Percentiles rank a stretch among this genome's conserved stretches.
Conservation (phyloP, 768 basidiomycete genomes). For the Exidia glandulosa region DNA sequence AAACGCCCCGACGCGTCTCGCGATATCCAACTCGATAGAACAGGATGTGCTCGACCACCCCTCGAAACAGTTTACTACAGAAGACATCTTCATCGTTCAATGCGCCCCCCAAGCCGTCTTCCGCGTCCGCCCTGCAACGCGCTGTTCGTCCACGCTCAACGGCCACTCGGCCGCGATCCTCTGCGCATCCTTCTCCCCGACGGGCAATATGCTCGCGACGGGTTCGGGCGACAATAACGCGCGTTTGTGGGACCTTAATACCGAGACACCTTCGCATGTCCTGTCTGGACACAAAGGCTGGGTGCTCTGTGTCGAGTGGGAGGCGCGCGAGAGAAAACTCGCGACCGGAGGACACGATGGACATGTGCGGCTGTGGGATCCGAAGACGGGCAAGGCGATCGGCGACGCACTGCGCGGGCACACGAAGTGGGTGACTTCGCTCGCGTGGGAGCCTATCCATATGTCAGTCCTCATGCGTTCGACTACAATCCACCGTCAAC, state of each 20-base stretch:
- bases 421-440: constrained; percentile 89
- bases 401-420: constrained; percentile 90
- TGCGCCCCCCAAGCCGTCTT: constrained; percentile 96
- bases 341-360: constrained; percentile 94
- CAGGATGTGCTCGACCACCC: constrained; percentile 67
- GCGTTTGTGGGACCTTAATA: constrained; percentile 88
- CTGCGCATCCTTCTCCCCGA: constrained; percentile 92
- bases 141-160: constrained; percentile 87
- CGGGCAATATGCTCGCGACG: constrained; percentile 84
- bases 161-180: constrained; percentile 90
- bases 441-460: constrained; percentile 95
- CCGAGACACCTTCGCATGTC: constrained; percentile 82
- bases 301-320: constrained; percentile 98
- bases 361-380: constrained; percentile 89
- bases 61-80: constrained; percentile 61
- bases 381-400: constrained; percentile 76
- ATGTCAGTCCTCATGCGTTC: constrained; percentile 38
- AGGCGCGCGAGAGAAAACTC: constrained; percentile 78
- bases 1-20: constrained; percentile 60
- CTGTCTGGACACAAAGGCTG: constrained; percentile 86
- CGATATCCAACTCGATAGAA: constrained; percentile 75
- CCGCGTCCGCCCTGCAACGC: constrained; percentile 81
- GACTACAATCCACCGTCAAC: constrained; percentile 1
- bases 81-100: constrained; percentile 78
- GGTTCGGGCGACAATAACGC: constrained; percentile 92